Conservation (phyloP, 2,329 filamentous ascomycete genomes). For the Ceratocystis eucalypticola region DNA sequence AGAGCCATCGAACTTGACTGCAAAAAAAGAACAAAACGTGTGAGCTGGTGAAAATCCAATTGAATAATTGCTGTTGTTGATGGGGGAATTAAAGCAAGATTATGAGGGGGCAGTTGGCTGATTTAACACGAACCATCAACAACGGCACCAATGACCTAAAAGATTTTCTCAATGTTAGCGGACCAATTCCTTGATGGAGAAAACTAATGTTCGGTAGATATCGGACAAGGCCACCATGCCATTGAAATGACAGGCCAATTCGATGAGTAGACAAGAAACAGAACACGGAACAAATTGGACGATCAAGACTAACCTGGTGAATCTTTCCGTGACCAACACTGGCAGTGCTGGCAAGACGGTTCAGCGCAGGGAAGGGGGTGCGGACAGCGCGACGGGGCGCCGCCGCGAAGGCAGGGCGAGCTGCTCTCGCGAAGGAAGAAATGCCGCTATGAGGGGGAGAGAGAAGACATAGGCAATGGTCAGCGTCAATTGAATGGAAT, state of each 20-base stretch:
- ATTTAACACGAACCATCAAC: conserved; percentile 67
- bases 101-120: too few species aligned
- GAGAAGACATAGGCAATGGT: conserved; percentile 21
- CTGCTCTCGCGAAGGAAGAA: conserved; percentile 49
- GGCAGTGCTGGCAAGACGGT: conserved; percentile 45
- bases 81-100: background rate
- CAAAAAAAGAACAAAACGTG: conserved; percentile 23
- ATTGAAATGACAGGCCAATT: conserved; percentile 7
- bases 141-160: conserved; percentile 93
- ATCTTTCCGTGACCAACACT: conserved; percentile 52
- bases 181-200: background rate
- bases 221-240: conserved; percentile 5
- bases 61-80: conserved; percentile 4
- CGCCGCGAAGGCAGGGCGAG: conserved; percentile 47
- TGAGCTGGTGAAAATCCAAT: conserved; percentile 16
- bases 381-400: conserved; percentile 44
- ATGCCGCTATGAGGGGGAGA: conserved; percentile 43
- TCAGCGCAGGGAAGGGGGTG: conserved; percentile 40
- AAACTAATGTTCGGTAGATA: background rate
- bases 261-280: background rate
- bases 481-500: conserved; percentile 31
- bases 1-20: conserved; percentile 93
- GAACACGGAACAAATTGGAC: conserved; percentile 1
- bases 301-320: conserved; percentile 43
- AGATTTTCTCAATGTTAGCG: conserved; percentile 43